A percentile compares a stretch with the other conserved stretches of the same genome.
Conservation (phyloP, 768 basidiomycete genomes). For the Lactifluus piperatus region DNA sequence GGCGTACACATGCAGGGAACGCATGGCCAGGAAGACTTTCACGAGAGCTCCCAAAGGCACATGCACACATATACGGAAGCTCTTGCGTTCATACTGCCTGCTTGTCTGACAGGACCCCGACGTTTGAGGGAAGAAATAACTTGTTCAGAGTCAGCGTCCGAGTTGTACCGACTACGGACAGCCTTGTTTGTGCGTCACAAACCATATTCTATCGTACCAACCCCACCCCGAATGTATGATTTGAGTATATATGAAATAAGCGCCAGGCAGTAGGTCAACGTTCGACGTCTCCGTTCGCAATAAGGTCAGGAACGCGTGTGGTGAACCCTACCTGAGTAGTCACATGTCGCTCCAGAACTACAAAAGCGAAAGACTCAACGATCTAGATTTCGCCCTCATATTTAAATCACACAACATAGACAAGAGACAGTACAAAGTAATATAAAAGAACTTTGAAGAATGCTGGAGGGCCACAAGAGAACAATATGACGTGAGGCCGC, state of each 20-base stretch:
- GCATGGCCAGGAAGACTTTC: not conserved
- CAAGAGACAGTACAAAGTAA: not conserved
- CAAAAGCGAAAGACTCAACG: not conserved
- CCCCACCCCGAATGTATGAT: not conserved
- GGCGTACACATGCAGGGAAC: conserved; percentile 8
- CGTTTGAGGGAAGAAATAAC: not conserved
- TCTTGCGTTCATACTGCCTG: not conserved
- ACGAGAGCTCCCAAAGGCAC: not conserved
- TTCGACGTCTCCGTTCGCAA: not conserved
- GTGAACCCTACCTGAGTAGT: not conserved
- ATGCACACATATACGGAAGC: not conserved
- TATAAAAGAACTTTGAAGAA: not conserved
- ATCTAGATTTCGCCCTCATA: not conserved
- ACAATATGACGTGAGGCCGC: not conserved
- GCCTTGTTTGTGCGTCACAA: not conserved
- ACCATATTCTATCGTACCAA: not conserved
- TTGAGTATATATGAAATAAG: not conserved
- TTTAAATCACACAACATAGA: not conserved
- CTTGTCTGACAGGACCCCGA: not conserved
- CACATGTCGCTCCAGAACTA: conserved; percentile 1
- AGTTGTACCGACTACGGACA: no score
- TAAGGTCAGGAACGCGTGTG: conserved; percentile 1
- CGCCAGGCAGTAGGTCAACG: not conserved
- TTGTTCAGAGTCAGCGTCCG: not conserved
- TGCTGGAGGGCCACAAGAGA: not conserved